Conservation (phyloP, 2,329 filamentous ascomycete genomes). For the Penicillium sp. region DNA sequence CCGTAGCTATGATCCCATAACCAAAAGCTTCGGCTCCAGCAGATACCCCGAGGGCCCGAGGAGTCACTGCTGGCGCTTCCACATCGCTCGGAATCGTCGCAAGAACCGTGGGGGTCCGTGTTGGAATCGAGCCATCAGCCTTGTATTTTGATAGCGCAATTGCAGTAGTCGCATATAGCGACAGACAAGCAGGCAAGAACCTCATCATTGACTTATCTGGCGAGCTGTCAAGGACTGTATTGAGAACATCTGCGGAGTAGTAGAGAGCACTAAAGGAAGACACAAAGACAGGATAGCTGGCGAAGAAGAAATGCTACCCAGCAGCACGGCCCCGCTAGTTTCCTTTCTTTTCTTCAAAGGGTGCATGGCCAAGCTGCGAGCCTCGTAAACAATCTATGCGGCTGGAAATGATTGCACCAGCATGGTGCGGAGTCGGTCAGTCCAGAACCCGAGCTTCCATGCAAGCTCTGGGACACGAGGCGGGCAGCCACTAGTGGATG, state of each 20-base stretch:
- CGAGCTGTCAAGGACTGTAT: neutral
- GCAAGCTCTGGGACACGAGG: neutral
- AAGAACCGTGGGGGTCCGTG: neutral
- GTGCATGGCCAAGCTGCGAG: neutral
- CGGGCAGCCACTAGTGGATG: neutral
- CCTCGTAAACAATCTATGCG: neutral
- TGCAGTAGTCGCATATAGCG: conserved; percentile 19
- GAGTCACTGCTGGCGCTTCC: neutral
- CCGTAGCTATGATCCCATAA: neutral
- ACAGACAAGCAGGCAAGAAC: conserved; percentile 15
- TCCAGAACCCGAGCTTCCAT: neutral
- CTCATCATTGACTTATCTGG: conserved; percentile 20
- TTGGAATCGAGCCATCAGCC: conserved; percentile 1
- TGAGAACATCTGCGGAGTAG: neutral
- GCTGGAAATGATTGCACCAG: neutral
- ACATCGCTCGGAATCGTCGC: neutral
- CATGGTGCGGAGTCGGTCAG: conserved; percentile 3
- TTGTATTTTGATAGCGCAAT: conserved; percentile 5
- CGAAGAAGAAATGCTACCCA: conserved; percentile 6
- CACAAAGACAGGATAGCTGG: neutral
- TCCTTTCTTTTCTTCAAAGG: neutral
- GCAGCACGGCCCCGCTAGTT: conserved; percentile 1
- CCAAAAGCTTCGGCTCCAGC: neutral
- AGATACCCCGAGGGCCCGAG: neutral
- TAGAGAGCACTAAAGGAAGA: conserved; percentile 9